Evolutionary conservation across 345 rosid genomes (phyloP).

Genomic region (Acer negundo): DNA sequence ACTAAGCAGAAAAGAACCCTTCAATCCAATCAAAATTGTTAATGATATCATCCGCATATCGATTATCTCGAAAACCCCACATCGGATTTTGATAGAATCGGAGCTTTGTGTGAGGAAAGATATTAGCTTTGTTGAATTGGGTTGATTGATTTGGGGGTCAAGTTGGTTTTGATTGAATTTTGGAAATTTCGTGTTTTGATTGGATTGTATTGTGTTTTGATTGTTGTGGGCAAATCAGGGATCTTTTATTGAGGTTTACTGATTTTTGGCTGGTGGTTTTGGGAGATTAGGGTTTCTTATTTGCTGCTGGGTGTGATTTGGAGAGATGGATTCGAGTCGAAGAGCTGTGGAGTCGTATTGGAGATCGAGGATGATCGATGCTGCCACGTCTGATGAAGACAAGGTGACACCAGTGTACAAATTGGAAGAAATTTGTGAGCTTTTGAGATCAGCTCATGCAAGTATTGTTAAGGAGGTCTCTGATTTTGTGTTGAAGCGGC

Average conservation of each 20-base stretch:
- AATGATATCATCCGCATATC: background rate
- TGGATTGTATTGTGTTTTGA: background rate
- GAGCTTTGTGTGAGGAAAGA: background rate
- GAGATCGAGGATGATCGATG: conserved; percentile 94
- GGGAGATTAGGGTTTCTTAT: background rate
- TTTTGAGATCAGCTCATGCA: conserved; percentile 79
- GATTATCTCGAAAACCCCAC: background rate
- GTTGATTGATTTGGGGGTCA: background rate
- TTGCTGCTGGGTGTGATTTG: background rate
- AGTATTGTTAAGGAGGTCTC: conserved; percentile 91
- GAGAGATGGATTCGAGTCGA: conserved; percentile 90
- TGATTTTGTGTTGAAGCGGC: conserved; percentile 78
- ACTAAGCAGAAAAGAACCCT: background rate
- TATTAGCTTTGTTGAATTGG: background rate
- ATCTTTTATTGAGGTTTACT: too few species aligned
- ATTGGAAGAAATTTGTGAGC: conserved; percentile 92
- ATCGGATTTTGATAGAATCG: background rate
- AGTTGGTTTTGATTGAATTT: background rate
- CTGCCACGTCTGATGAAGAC: conserved; percentile 86
- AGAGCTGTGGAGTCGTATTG: conserved; percentile 99
- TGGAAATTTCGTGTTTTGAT: background rate
- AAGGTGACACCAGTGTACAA: conserved; percentile 96
- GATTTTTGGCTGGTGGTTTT: background rate
- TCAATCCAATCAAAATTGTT: background rate
- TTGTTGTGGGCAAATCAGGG: background rate